Evolutionary conservation across 768 basidiomycete genomes (phyloP).

Genomic region (Ramaria sp.): DNA sequence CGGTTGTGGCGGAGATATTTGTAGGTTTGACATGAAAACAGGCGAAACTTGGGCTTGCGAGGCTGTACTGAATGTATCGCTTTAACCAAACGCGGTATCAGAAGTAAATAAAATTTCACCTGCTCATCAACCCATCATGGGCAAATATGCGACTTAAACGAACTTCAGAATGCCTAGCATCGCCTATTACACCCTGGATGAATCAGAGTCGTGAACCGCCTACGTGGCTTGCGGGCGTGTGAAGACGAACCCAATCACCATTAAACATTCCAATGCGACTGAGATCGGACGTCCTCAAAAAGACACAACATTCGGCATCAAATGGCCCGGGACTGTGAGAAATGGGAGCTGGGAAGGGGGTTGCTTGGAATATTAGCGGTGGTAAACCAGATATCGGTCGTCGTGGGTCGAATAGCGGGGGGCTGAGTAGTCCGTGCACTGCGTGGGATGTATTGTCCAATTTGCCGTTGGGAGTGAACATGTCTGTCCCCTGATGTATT

Average conservation of each 20-base stretch:
- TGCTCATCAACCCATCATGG: conserved; percentile 31
- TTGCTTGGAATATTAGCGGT: conserved; percentile 12
- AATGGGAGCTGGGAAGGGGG: conserved; percentile 3
- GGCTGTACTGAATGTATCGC: not conserved
- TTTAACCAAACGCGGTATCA: conserved; percentile 15
- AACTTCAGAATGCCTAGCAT: conserved; percentile 23
- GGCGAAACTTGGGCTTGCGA: conserved; percentile 31
- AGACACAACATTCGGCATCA: conserved; percentile 45
- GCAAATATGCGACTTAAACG: conserved; percentile 52
- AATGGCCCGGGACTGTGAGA: conserved; percentile 5
- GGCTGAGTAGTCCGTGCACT: not conserved
- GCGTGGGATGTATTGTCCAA: not conserved
- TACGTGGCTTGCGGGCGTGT: not conserved
- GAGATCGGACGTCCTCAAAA: conserved; percentile 53
- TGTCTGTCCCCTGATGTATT: conserved; percentile 15
- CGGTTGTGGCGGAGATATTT: conserved; percentile 18
- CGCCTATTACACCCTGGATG: conserved; percentile 41
- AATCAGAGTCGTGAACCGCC: conserved; percentile 5
- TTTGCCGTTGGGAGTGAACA: not conserved
- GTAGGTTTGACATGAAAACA: conserved; percentile 42
- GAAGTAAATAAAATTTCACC: not conserved
- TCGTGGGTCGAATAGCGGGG: conserved; percentile 7
- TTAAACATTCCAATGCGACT: conserved; percentile 54
- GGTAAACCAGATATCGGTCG: conserved; percentile 8
- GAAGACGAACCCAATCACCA: conserved; percentile 63